Conservation (phyloP, 495 filamentous ascomycete species). For the Trichocladium antarcticum region DNA sequence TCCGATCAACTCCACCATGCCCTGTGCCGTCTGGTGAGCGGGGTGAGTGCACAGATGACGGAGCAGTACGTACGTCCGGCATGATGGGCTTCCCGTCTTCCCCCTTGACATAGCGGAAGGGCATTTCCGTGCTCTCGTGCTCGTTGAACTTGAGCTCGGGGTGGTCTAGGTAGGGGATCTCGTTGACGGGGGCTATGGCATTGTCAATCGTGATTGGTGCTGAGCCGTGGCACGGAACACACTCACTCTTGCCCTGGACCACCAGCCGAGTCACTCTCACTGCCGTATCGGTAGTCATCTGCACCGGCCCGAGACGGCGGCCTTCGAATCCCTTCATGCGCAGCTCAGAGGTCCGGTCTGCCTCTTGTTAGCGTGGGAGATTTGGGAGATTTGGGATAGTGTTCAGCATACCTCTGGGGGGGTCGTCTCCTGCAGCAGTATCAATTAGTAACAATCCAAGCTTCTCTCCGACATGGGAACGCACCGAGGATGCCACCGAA, state of each 20-base stretch:
- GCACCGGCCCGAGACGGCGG: slow-evolving; percentile 76
- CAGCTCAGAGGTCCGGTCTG: slow-evolving; percentile 87
- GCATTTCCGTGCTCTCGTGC: slow-evolving; percentile 91
- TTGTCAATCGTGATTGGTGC: background rate
- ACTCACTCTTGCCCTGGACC: slow-evolving; percentile 65
- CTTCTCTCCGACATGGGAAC: slow-evolving; percentile 16
- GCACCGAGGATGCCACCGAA: slow-evolving; percentile 93
- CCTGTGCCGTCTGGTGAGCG: slow-evolving; percentile 39
- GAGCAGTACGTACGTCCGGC: slow-evolving; percentile 59
- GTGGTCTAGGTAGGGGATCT: slow-evolving; percentile 72
- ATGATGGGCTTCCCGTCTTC: slow-evolving; percentile 69
- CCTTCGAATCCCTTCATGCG: slow-evolving; percentile 86
- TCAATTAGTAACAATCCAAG: background rate
- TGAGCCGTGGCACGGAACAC: background rate
- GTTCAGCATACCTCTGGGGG: slow-evolving; percentile 64
- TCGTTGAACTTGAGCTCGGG: slow-evolving; percentile 83
- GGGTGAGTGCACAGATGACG: background rate
- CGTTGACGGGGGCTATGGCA: slow-evolving; percentile 51
- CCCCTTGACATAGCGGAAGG: slow-evolving; percentile 84
- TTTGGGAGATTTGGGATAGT: background rate
- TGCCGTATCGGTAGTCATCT: slow-evolving; percentile 98
- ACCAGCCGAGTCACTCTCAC: slow-evolving; percentile 87
- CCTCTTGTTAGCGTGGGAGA: slow-evolving; percentile 1
- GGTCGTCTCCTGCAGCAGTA: slow-evolving; percentile 64
- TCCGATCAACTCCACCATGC: slow-evolving; percentile 88